phyloP scores from a whole-genome alignment of 768 basidiomycete species.

The Lactarius quietus region DNA sequence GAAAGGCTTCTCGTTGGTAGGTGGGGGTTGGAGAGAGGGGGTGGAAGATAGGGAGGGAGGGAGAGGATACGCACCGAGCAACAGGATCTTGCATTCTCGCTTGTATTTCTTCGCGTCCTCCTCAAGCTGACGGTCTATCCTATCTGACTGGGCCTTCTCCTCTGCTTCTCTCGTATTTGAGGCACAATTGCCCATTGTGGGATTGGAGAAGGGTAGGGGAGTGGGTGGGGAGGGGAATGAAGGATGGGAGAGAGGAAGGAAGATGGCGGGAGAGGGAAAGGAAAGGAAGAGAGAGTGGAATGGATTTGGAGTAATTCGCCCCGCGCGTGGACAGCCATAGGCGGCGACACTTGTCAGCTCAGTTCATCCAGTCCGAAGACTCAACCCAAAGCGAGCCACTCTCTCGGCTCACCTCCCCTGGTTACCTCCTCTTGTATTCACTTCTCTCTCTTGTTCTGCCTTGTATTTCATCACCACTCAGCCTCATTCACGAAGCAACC shows the following conservation, averaged over 20 bases:
- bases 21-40: too few relatives aligned
- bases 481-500: too few relatives aligned
- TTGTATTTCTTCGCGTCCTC: constrained; percentile 80
- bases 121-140: constrained; percentile 80
- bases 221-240: background rate
- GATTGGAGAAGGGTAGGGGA: background rate
- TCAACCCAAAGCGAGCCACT: background rate
- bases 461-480: background rate
- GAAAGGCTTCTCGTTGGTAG: background rate
- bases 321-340: background rate
- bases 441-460: background rate
- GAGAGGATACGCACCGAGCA: constrained; percentile 61
- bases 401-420: background rate
- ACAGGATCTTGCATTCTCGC: constrained; percentile 88
- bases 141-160: constrained; percentile 60
- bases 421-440: background rate
- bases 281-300: background rate
- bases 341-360: background rate
- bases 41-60: too few relatives aligned
- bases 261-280: background rate
- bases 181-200: constrained; percentile 63
- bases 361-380: too few relatives aligned
- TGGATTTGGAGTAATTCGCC: background rate
- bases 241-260: background rate
- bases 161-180: constrained; percentile 52